Percentiles rank a stretch among this genome's conserved stretches.
phyloP scores from a whole-genome alignment of 164 flowering plant genomes.

The Pachysandra terminalis region DNA sequence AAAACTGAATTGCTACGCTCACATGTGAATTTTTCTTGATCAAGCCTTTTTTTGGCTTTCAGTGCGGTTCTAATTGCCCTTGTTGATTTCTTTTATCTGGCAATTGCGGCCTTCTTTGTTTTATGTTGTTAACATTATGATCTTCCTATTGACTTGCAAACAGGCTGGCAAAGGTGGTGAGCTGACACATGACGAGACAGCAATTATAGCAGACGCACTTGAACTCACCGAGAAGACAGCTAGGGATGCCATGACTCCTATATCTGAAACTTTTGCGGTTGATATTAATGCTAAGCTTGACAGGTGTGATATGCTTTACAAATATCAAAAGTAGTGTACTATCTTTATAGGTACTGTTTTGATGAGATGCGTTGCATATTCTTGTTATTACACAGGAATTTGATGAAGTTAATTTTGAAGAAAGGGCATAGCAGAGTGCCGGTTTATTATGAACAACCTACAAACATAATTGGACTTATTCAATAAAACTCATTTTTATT shows the following conservation, averaged over 20 bases:
- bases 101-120: not conserved
- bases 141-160: conserved; percentile 6
- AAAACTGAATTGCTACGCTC: no score
- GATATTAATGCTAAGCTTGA: conserved; percentile 73
- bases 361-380: not conserved
- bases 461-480: conserved; percentile 87
- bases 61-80: not conserved
- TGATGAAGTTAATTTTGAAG: conserved; percentile 54
- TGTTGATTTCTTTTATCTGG: not conserved
- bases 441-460: conserved; percentile 83
- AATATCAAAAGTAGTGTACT: not conserved
- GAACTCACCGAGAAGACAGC: conserved; percentile 87
- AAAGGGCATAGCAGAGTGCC: conserved; percentile 94
- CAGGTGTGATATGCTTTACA: conserved; percentile 20
- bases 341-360: not conserved
- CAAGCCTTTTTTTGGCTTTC: not conserved
- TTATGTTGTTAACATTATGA: not conserved
- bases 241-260: conserved; percentile 92
- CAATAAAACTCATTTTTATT: conserved; percentile 12
- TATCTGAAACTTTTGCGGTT: conserved; percentile 78
- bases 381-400: conserved; percentile 27
- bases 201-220: conserved; percentile 96
- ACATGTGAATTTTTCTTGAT: not conserved
- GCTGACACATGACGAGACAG: conserved; percentile 93
- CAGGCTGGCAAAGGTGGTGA: conserved; percentile 99